phyloP scores from a whole-genome alignment of 1,284 basidiomycete species.

The Neolentinus lepideus region DNA sequence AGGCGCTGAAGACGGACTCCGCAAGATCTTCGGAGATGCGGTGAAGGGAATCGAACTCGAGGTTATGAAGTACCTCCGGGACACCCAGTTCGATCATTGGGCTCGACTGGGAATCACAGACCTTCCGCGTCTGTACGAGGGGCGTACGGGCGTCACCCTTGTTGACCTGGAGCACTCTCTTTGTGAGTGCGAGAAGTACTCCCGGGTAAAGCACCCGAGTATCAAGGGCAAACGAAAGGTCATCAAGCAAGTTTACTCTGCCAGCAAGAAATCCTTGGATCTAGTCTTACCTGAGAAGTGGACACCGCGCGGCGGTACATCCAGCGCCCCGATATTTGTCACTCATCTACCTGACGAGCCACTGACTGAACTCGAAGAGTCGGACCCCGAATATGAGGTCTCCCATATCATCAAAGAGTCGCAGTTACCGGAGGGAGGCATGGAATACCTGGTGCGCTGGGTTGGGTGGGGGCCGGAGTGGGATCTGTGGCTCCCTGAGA shows the following conservation, averaged over 20 bases:
- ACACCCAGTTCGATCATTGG: slow-evolving; percentile 29
- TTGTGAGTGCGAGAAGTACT: slow-evolving; percentile 38
- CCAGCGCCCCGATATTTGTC: slow-evolving; percentile 14
- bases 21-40: slow-evolving; percentile 30
- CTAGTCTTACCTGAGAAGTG: slow-evolving; percentile 25
- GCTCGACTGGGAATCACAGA: slow-evolving; percentile 22
- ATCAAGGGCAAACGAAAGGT: slow-evolving; percentile 20
- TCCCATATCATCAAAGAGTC: slow-evolving; percentile 26
- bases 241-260: slow-evolving; percentile 12
- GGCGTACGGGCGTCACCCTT: slow-evolving; percentile 19
- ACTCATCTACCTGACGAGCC: slow-evolving; percentile 11
- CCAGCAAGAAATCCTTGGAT: slow-evolving; percentile 12
- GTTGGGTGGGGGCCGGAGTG: slow-evolving; percentile 36
- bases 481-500: slow-evolving; percentile 35
- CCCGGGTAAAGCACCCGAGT: slow-evolving; percentile 22
- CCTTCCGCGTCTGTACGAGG: slow-evolving; percentile 18
- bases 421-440: slow-evolving; percentile 6
- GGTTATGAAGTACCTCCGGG: slow-evolving; percentile 30
- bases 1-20: slow-evolving; percentile 29
- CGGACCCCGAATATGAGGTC: slow-evolving; percentile 19
- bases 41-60: slow-evolving; percentile 24
- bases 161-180: slow-evolving; percentile 40
- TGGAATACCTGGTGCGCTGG: slow-evolving; percentile 37
- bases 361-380: neutral
- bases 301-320: slow-evolving; percentile 9